These are phyloP conservation scores for Emericellopsis cladophorae DNA, from an alignment of 2,329 filamentous ascomycete species.

Conservation along the genomic window DNA sequence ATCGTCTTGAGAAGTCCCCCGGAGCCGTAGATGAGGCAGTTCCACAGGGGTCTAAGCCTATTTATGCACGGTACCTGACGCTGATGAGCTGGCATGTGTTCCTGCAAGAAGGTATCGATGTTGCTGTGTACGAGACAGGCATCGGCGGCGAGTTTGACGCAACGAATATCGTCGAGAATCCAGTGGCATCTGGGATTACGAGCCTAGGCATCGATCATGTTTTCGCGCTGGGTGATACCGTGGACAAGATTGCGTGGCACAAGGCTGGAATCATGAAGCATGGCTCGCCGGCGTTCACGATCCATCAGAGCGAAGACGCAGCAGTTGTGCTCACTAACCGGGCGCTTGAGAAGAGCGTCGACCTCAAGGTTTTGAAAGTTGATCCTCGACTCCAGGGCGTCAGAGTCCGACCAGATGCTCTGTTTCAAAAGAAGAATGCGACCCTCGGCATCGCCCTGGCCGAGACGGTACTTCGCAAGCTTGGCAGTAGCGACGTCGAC, in stretches of 20 bases:
- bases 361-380: slow-evolving; percentile 29
- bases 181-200: slow-evolving; percentile 47
- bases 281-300: slow-evolving; percentile 43
- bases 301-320: slow-evolving; percentile 34
- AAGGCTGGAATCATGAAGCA: slow-evolving; percentile 60
- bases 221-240: slow-evolving; percentile 45
- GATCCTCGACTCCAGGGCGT: slow-evolving; percentile 33
- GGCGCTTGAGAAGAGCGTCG: slow-evolving; percentile 38
- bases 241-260: slow-evolving; percentile 60
- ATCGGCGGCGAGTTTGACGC: slow-evolving; percentile 57
- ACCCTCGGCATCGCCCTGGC: slow-evolving; percentile 39
- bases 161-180: slow-evolving; percentile 50
- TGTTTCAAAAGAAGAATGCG: slow-evolving; percentile 48
- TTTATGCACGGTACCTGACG: slow-evolving; percentile 50
- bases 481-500: slow-evolving; percentile 20
- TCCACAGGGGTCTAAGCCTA: slow-evolving; percentile 26
- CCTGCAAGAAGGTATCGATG: slow-evolving; percentile 47
- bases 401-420: slow-evolving; percentile 35
- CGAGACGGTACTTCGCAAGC: slow-evolving; percentile 30
- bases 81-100: slow-evolving; percentile 58
- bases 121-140: slow-evolving; percentile 53
- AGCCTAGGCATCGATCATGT: slow-evolving; percentile 61
- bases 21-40: slow-evolving; percentile 16
- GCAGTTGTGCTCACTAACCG: slow-evolving; percentile 32
- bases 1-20: slow-evolving; percentile 30